Evolutionary conservation across 768 basidiomycete genomes (phyloP).

Genomic region (Boletus speciosus): DNA sequence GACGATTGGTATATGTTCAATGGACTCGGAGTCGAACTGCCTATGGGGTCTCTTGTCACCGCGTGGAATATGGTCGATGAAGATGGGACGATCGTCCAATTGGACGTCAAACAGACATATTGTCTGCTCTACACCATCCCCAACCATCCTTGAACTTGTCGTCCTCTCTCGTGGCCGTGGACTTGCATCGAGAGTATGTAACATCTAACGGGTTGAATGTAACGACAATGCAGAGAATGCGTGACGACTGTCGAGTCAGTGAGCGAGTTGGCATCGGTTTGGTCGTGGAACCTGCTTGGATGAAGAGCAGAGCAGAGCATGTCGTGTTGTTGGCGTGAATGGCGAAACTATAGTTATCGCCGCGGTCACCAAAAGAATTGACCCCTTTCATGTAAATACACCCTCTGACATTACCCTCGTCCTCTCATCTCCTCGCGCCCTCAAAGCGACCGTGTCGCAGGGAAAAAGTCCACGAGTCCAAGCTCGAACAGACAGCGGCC

Average conservation of each 20-base stretch:
- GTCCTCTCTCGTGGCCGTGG: slow-evolving; percentile 15
- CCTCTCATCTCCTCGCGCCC: too few relatives aligned
- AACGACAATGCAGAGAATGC: slow-evolving; percentile 14
- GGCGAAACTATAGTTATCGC: background rate
- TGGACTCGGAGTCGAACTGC: background rate
- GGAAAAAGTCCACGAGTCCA: too few relatives aligned
- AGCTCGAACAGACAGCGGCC: too few relatives aligned
- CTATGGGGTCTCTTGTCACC: slow-evolving; percentile 18
- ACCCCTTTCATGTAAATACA: too few relatives aligned
- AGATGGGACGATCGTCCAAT: slow-evolving; percentile 1
- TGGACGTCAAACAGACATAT: slow-evolving; percentile 5
- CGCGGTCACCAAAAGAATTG: too few relatives aligned
- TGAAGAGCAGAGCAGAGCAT: slow-evolving; percentile 2
- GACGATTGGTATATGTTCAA: background rate
- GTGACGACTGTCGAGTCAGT: slow-evolving; percentile 1
- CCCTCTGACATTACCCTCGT: too few relatives aligned
- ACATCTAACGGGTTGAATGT: slow-evolving; percentile 18
- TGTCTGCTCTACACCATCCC: slow-evolving; percentile 1
- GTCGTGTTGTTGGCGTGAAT: slow-evolving; percentile 11
- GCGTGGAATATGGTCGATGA: slow-evolving; percentile 18
- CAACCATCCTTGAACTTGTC: slow-evolving; percentile 13
- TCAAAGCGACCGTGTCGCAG: too few relatives aligned
- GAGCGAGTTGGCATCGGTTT: slow-evolving; percentile 23
- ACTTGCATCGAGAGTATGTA: background rate
- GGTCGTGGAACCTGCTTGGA: slow-evolving; percentile 18